Evolutionary conservation across 805 yeast genomes (phyloP), one percentile per base, ranked within the genome.

Genomic region (Cyberlindnera xylosilytica): DNA sequence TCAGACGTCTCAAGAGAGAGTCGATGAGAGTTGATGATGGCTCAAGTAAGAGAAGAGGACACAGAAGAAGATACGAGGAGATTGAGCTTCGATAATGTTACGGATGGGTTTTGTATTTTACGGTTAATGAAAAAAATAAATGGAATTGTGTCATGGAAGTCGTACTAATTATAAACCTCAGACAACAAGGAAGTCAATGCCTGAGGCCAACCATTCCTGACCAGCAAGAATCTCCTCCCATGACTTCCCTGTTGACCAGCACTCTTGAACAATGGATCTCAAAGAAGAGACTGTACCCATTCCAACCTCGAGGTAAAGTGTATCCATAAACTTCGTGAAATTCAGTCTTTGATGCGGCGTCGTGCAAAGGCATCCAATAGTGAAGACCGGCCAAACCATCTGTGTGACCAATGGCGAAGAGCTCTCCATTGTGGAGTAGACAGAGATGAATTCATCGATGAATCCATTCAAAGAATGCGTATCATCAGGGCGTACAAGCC

Each of bases 1-100:
- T 88, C 47, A 78, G 99, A 64, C 79, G 99, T 59, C 72, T 90
- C 59, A 91, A 95, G 70, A 79, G 99, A 65, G 98, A 93, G 61
- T 81, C 89, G 9, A 81, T 87, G 69, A 70, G 88, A 46, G 77
- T 84, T 38, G 82, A 79, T 39, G 82, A 76, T 44, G 75, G 76
- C 31, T 44, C 62, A 33, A 48, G 57, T 10, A 52, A 53, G 39
- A 64, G 70, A 52, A 65, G 72, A 52, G 64, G 68, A 16, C 63
- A 68, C 44, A 62, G 72, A 49, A 56, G 78, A 56, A 70, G 79
- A 49, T 60, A 68, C 34, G 84, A 79, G 47, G 83, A 78, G 42
- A 57, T 76, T 23, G 36, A 34, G n/a, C 28, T 34, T 10, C 36
- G 36, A 20, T 34, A 22, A n/a, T n/a, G n/a, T n/a, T n/a, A n/a